A percentile compares a stretch with the other conserved stretches of the same genome.
Conservation (phyloP, 2,329 filamentous ascomycete species). For the Metarhizium brunneum region DNA sequence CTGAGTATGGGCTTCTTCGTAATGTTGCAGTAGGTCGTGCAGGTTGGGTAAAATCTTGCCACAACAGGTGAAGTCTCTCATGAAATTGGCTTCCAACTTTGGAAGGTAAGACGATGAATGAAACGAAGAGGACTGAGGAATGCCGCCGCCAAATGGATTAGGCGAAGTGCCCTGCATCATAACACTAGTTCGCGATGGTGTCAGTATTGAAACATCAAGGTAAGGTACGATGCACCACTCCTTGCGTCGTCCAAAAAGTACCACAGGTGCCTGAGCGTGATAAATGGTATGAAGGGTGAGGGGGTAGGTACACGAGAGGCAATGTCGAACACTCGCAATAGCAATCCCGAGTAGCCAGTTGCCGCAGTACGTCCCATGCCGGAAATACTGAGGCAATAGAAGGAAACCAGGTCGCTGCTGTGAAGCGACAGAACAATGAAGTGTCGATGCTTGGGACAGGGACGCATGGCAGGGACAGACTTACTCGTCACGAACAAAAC, state of each 20-base stretch:
- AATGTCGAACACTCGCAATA: neutral
- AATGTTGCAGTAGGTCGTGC: constrained; percentile 92
- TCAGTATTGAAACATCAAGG: neutral
- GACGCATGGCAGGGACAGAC: constrained; percentile 26
- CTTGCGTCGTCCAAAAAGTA: neutral
- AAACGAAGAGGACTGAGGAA: constrained; percentile 83
- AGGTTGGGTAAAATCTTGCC: constrained; percentile 81
- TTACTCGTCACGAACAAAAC: constrained; percentile 97
- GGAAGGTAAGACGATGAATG: constrained; percentile 95
- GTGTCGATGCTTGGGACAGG: constrained; percentile 8
- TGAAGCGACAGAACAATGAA: neutral
- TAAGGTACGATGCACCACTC: neutral
- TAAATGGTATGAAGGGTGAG: neutral
- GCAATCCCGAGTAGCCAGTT: neutral
- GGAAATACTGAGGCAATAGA: neutral
- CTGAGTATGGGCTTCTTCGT: constrained; percentile 87
- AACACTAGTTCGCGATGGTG: constrained; percentile 48
- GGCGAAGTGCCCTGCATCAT: constrained; percentile 97
- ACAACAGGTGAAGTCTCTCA: constrained; percentile 95
- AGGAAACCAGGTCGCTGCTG: neutral
- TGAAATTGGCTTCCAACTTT: constrained; percentile 94
- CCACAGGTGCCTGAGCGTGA: neutral
- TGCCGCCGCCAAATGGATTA: constrained; percentile 40
- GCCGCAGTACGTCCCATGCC: neutral
- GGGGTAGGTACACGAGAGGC: neutral